Evolutionary conservation across 1,284 basidiomycete species (phyloP), one percentile per base, ranked within the genome.

Genomic region (Sporisorium graminicola): DNA sequence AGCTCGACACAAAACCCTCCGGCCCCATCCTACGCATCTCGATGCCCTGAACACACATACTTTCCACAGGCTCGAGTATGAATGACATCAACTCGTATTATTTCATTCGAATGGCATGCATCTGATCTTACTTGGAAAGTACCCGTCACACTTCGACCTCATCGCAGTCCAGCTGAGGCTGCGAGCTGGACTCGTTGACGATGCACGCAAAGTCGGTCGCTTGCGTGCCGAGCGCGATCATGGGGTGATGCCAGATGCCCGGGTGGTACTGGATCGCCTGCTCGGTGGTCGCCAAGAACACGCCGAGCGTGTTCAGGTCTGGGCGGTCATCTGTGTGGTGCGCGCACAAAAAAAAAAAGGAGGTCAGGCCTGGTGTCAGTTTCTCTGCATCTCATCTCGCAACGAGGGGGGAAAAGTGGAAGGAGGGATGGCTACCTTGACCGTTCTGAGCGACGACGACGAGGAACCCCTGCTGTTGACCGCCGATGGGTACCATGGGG

Each of bases 171-270:
- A 83, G 64, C 18, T 61, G 40, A 2, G 82, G 77, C 31, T 76
- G 62, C 3, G 46, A 31, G 12, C 3, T 42, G 43, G 70, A 73
- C 49, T 83, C 82, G 61, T 80, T 71, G 43, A 84, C 82, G n/a
- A 82, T 68, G 65, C 80, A 81, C 12, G 80, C 81, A 65, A 83
- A 84, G 51, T 81, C 77, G 1, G 80, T 83, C 13, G 71, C 43
- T n/a, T 61, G 52, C 12, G 42, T 42, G 18, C 78, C 79, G 3
- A 82, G 54, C 16, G 80, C 77, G 29, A 82, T 71, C 80, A 84
- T 78, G 6, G 82, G 81, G 47, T 81, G 78, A 29, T 84, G 82
- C 82, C 82, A 84, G 18, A 78, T 57, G 37, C 81, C 82, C 1
- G 81, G 69, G 27, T 73, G 69, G 60, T 84, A 84, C 58, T 73